phyloP scores from a whole-genome alignment of 2,329 filamentous ascomycete genomes.

The Stenocarpella maydis region DNA sequence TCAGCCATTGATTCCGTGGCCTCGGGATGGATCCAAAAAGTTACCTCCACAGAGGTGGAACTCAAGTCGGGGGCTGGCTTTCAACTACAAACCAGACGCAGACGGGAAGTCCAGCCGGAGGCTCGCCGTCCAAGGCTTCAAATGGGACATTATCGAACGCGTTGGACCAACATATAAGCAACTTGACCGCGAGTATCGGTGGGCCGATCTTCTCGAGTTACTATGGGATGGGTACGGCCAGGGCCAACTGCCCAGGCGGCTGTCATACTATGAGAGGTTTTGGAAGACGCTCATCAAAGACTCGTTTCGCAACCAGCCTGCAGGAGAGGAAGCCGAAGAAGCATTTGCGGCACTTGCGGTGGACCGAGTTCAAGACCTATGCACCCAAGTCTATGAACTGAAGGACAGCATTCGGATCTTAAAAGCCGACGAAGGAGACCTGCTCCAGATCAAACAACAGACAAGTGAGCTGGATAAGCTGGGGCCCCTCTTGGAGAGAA shows the following conservation, averaged over 20 bases:
- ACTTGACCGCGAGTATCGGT: background rate
- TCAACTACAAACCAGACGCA: background rate
- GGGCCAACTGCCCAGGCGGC: background rate
- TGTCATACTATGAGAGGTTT: background rate
- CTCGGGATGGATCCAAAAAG: background rate
- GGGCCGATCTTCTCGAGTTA: background rate
- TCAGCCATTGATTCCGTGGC: background rate
- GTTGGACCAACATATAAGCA: background rate
- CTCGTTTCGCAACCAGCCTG: background rate
- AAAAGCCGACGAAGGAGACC: background rate
- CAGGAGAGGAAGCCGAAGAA: background rate
- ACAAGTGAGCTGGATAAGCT: background rate
- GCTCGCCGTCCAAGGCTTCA: background rate
- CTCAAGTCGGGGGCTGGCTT: background rate
- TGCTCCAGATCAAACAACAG: background rate
- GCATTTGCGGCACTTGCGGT: background rate
- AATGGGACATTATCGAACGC: background rate
- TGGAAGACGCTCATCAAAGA: constrained; percentile 11
- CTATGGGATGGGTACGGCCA: background rate
- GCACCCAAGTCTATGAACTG: background rate
- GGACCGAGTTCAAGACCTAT: background rate
- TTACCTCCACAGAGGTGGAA: background rate
- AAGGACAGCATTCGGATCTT: constrained; percentile 4
- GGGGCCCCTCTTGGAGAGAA: background rate
- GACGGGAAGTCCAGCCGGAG: background rate